Evolutionary conservation across 768 basidiomycete genomes (phyloP).

Genomic region (Rhodocollybia butyracea): DNA sequence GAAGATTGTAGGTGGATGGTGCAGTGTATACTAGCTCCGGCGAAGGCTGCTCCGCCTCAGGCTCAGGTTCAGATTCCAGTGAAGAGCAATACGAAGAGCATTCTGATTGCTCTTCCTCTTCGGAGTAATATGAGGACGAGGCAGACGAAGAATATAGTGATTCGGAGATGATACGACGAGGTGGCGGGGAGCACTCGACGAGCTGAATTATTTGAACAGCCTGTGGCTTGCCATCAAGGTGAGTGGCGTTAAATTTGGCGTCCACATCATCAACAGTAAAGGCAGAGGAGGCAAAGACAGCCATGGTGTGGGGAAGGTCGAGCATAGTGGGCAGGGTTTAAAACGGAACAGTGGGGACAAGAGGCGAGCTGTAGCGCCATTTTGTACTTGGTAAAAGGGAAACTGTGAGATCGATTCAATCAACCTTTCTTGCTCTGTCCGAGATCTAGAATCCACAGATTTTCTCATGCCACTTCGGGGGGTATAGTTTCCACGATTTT

Average conservation of each 20-base stretch:
- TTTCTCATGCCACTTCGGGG: constrained; percentile 6
- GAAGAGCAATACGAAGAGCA: constrained; percentile 76
- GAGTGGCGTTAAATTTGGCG: constrained; percentile 32
- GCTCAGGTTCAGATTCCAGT: constrained; percentile 39
- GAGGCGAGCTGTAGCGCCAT: background rate
- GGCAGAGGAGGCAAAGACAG: constrained; percentile 11
- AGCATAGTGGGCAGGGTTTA: constrained; percentile 17
- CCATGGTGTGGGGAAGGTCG: constrained; percentile 21
- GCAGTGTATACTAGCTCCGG: constrained; percentile 16
- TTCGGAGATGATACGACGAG: constrained; percentile 38
- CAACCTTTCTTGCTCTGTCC: constrained; percentile 5
- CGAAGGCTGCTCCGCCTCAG: constrained; percentile 32
- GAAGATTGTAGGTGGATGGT: constrained; percentile 44
- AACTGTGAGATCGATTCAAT: constrained; percentile 10
- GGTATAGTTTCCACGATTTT: constrained; percentile 3
- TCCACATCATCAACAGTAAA: constrained; percentile 26
- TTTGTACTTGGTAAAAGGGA: constrained; percentile 6
- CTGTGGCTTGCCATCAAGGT: constrained; percentile 44
- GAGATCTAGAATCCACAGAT: constrained; percentile 9
- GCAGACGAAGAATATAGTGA: constrained; percentile 27
- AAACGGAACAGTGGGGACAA: constrained; percentile 2
- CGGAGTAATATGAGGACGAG: constrained; percentile 36
- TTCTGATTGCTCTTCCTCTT: constrained; percentile 43
- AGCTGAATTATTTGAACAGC: constrained; percentile 70
- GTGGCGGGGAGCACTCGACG: constrained; percentile 62